phyloP scores from a whole-genome alignment of 768 basidiomycete species.

The Mycena capillaripes region DNA sequence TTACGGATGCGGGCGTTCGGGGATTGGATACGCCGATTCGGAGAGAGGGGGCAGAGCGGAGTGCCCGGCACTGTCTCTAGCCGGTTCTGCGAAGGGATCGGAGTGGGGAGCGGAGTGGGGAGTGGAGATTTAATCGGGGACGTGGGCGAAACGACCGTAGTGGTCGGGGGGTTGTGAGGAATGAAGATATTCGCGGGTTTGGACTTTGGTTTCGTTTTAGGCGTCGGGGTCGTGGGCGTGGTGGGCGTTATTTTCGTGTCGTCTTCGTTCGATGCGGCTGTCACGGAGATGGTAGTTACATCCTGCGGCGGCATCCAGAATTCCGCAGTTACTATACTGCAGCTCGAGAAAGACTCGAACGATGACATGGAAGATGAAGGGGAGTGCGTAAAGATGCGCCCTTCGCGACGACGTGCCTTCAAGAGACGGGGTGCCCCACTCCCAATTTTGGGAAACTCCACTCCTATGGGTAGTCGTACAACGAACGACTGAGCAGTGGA shows the following conservation, averaged over 20 bases:
- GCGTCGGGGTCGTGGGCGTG: slow-evolving; percentile 1
- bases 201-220: slow-evolving; percentile 33
- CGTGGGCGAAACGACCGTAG: slow-evolving; percentile 34
- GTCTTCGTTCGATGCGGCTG: background rate
- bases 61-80: slow-evolving; percentile 9
- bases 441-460: background rate
- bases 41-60: slow-evolving; percentile 41
- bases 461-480: slow-evolving; percentile 23
- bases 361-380: slow-evolving; percentile 38
- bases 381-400: slow-evolving; percentile 39
- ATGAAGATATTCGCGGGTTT: slow-evolving; percentile 34
- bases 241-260: slow-evolving; percentile 24
- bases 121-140: slow-evolving; percentile 25
- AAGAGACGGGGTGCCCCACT: slow-evolving; percentile 18
- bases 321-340: slow-evolving; percentile 25
- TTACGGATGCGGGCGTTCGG: slow-evolving; percentile 55
- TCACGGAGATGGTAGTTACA: slow-evolving; percentile 2
- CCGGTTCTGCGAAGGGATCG: background rate
- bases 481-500: slow-evolving; percentile 11
- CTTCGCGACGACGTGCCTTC: slow-evolving; percentile 40
- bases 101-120: background rate
- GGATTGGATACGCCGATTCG: slow-evolving; percentile 40
- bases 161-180: slow-evolving; percentile 37
- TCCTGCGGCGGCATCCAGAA: slow-evolving; percentile 22
- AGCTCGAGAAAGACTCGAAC: slow-evolving; percentile 30